Conservation (phyloP, 306 rosid genomes). For the Dalbergia cochinchinensis region DNA sequence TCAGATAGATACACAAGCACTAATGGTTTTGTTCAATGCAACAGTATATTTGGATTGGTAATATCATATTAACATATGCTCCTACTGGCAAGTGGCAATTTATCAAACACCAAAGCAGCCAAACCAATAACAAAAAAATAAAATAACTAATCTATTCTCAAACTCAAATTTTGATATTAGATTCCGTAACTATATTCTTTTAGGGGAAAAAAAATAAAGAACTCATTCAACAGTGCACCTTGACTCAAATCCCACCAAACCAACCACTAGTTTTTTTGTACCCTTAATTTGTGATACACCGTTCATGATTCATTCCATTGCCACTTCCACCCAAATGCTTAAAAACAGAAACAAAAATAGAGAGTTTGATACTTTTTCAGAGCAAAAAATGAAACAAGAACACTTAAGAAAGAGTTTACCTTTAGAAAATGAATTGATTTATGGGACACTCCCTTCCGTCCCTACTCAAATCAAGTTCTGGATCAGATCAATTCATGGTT, state of each 20-base stretch:
- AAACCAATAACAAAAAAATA: background rate
- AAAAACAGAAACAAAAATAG: background rate
- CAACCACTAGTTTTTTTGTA: background rate
- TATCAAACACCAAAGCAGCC: slow-evolving; percentile 37
- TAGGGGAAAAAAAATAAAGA: no score
- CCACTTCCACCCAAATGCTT: background rate
- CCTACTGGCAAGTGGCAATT: slow-evolving; percentile 5
- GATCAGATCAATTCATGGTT: no score
- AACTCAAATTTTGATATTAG: background rate
- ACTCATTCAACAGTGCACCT: no score
- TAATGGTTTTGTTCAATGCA: background rate
- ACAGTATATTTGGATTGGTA: background rate
- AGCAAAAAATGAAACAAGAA: no score
- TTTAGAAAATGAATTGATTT: no score
- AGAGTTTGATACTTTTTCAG: background rate
- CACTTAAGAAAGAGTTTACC: no score
- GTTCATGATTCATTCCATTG: background rate
- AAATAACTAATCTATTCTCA: background rate
- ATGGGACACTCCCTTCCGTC: no score
- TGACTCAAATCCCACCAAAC: no score
- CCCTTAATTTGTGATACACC: background rate
- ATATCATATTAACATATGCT: background rate
- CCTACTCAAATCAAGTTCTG: no score
- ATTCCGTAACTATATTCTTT: no score
- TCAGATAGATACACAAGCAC: background rate